phyloP scores from a whole-genome alignment of 805 yeast genomes.

The Isabelozyma rhagii region DNA sequence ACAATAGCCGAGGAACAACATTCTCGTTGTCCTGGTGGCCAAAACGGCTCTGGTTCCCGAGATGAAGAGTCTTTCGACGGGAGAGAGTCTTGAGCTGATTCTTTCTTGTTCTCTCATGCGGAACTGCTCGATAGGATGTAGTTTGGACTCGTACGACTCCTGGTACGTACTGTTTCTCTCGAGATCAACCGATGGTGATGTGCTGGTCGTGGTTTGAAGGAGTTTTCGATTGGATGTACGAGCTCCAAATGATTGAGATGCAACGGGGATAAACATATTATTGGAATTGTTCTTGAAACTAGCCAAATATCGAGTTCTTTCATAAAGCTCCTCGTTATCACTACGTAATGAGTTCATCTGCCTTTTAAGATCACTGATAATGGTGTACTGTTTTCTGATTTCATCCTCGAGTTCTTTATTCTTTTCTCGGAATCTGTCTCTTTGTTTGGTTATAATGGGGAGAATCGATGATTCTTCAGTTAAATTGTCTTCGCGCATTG shows the following conservation, averaged over 20 bases:
- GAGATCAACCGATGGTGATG: slow-evolving; percentile 26
- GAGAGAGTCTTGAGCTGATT: slow-evolving; percentile 66
- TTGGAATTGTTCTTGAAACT: slow-evolving; percentile 36
- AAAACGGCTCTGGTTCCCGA: slow-evolving; percentile 71
- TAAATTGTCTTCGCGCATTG: slow-evolving; percentile 27
- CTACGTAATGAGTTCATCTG: slow-evolving; percentile 62
- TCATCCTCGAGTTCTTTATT: slow-evolving; percentile 85
- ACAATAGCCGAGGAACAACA: slow-evolving; percentile 72
- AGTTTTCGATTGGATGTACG: slow-evolving; percentile 12
- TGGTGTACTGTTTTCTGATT: slow-evolving; percentile 52
- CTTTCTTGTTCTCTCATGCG: slow-evolving; percentile 75
- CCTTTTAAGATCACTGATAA: slow-evolving; percentile 57
- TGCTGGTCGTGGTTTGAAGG: slow-evolving; percentile 30
- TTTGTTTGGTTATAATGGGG: slow-evolving; percentile 89
- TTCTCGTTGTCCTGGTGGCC: slow-evolving; percentile 68
- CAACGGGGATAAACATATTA: background rate
- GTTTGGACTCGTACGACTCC: slow-evolving; percentile 65
- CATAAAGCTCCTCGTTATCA: slow-evolving; percentile 79
- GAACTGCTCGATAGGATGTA: slow-evolving; percentile 83
- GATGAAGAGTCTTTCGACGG: slow-evolving; percentile 74
- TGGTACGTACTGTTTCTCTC: slow-evolving; percentile 56
- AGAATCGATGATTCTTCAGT: slow-evolving; percentile 54
- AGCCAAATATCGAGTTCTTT: slow-evolving; percentile 66
- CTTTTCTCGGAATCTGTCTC: slow-evolving; percentile 87
- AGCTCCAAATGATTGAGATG: slow-evolving; percentile 8